phyloP scores from a whole-genome alignment of 768 basidiomycete species.

The Lactarius trivialis region DNA sequence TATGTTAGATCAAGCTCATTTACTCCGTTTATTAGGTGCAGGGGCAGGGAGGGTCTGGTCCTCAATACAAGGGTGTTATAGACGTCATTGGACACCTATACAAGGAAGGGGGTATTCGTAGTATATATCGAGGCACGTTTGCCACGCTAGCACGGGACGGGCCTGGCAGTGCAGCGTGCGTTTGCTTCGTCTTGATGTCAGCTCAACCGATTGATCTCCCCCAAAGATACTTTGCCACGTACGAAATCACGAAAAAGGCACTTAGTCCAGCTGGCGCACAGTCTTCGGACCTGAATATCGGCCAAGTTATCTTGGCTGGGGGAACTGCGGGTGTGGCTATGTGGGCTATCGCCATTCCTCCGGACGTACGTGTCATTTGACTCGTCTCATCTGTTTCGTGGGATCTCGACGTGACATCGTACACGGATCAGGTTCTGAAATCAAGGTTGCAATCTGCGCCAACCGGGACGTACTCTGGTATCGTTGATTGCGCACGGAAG shows the following conservation, averaged over 20 bases:
- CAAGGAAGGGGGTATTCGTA: conserved; percentile 85
- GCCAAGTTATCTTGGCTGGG: conserved; percentile 85
- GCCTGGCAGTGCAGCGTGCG: conserved; percentile 93
- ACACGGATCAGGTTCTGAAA: conserved; percentile 72
- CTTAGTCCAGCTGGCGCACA: conserved; percentile 77
- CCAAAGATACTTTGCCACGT: conserved; percentile 89
- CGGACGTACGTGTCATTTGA: conserved; percentile 61
- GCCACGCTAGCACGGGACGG: conserved; percentile 96
- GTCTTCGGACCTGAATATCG: conserved; percentile 75
- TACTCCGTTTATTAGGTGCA: conserved; percentile 87
- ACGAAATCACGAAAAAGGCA: conserved; percentile 86
- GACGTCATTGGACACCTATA: conserved; percentile 90
- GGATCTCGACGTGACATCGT: background rate
- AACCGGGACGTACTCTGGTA: conserved; percentile 93
- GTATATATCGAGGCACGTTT: conserved; percentile 86
- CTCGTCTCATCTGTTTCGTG: background rate
- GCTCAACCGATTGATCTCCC: conserved; percentile 14
- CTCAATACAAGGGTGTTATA: conserved; percentile 81
- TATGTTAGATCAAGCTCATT: background rate
- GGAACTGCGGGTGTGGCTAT: conserved; percentile 94
- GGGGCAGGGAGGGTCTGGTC: conserved; percentile 71
- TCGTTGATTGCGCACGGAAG: conserved; percentile 88
- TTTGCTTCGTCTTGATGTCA: conserved; percentile 20
- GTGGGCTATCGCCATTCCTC: conserved; percentile 97
- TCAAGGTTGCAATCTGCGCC: conserved; percentile 94